Base-by-base conservation (phyloP, 2,329 filamentous ascomycete genomes). In the Penicillium sp. region DNA sequence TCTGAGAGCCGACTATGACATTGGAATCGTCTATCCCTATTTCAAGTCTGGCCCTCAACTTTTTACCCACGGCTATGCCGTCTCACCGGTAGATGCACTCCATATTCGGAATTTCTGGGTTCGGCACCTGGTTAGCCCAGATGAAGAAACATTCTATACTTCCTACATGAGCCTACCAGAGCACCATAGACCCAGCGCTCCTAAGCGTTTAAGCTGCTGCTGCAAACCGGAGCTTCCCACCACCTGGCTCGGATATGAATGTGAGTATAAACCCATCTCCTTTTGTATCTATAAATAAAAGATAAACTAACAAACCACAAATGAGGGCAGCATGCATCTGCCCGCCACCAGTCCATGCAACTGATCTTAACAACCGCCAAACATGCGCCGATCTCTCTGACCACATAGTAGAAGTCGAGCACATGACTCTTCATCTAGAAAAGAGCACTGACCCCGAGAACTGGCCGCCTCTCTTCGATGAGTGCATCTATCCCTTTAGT, bases 61-160 rank as follows among this genome's bases (percentile, higher is more conserved):
- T 7, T 29, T 58, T 23, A 19, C 9, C 35, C 31, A 44, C 7
- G 8, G 45, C 7, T 58, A 41, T 15, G 8, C 35, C 9, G 21
- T 50, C 2, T 50, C 55, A 41, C 11, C 23, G 7, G 47, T 50
- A 15, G 44, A n/a, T 6, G 47, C 55, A 17, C 19, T 58, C 2
- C 74, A 79, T 45, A 74, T 80, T 19, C 73, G 77, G 15, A 78
- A 77, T 61, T 81, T 80, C 61, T 81, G 78, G 78, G 74, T 78
- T 41, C 70, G 73, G 4, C 78, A 81, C 64, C 61, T 81, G 7
- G 69, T 76, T 9, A 73, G 70, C 23, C 45, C 60, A 0, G 57
- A 63, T 9, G 74, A 76, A 55, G 62, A 65, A 6, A 72, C 70
- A 0, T 77, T 71, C 51, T 52, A 68, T 49, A 46, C 64, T 3